Evolutionary conservation across 2,329 filamentous ascomycete species (phyloP).

Genomic region (Colletotrichum melonis): DNA sequence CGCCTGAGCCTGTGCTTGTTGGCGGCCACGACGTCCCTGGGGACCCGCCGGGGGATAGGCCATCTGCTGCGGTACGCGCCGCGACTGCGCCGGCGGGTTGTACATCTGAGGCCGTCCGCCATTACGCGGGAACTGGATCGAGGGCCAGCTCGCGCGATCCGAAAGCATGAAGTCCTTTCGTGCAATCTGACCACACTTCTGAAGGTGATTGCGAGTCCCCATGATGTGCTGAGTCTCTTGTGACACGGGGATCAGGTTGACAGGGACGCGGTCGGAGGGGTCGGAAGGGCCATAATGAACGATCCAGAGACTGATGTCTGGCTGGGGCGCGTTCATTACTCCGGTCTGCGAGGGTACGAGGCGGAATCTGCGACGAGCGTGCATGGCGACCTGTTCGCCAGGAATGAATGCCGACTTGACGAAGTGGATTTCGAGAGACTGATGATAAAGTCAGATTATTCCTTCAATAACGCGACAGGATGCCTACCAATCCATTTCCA

Average conservation of each 20-base stretch:
- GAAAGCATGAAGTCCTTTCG: slow-evolving; percentile 96
- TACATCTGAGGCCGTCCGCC: slow-evolving; percentile 63
- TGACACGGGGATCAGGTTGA: slow-evolving; percentile 73
- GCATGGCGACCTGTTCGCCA: slow-evolving; percentile 79
- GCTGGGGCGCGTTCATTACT: slow-evolving; percentile 74
- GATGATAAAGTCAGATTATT: background rate
- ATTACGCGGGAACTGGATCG: slow-evolving; percentile 76
- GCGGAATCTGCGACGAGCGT: slow-evolving; percentile 87
- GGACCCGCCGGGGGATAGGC: slow-evolving; percentile 69
- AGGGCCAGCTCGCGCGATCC: slow-evolving; percentile 91
- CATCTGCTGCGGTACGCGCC: slow-evolving; percentile 68
- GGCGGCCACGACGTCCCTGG: slow-evolving; percentile 27
- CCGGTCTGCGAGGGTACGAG: slow-evolving; percentile 78
- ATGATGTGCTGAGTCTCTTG: slow-evolving; percentile 71
- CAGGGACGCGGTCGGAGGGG: slow-evolving; percentile 77
- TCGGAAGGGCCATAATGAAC: slow-evolving; percentile 89
- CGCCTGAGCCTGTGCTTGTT: slow-evolving; percentile 52
- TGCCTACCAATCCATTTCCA: slow-evolving; percentile 68
- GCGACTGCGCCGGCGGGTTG: slow-evolving; percentile 51
- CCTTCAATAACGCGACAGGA: slow-evolving; percentile 12
- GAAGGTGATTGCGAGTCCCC: slow-evolving; percentile 72
- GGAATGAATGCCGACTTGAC: slow-evolving; percentile 85
- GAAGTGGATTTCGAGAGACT: slow-evolving; percentile 91
- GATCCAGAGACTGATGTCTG: slow-evolving; percentile 88
- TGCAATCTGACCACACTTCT: slow-evolving; percentile 81